Base-by-base conservation (phyloP, 441 rosid genomes). In the Gossypium gossypioides region DNA sequence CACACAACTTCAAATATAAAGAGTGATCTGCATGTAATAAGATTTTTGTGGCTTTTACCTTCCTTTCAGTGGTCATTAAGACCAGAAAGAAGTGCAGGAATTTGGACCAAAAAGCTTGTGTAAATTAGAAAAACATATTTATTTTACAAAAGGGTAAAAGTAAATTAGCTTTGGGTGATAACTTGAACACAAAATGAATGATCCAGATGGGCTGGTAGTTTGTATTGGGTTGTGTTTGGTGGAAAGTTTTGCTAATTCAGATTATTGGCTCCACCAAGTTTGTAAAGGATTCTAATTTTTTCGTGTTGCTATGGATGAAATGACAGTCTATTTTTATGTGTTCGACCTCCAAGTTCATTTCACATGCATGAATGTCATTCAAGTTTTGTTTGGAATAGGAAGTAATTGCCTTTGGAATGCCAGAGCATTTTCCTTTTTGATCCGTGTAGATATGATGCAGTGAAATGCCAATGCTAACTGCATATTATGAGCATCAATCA, bases 191-290 rank as follows among this genome's bases (percentile, higher is more conserved):
- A 51, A 68, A 40, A 19, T 59, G 71, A 55, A 68, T 18, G 59
- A 65, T 69, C 51, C 6, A 22, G 13, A 44, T 19, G 32, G 57
- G 59, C 46, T 22, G 75, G 59, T 24, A 64, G 50, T 71, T 64
- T 64, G 75, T 68, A 52, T 21, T 24, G 18, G 27, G 50, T 16
- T 75, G 65, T 73, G 22, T 59, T 63, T 60, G 40, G 32, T 77
- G 73, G 51, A 65, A 29, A 58, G 54, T 69, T 71, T 67, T 61
- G 72, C 60, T n/a, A 50, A 73, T 55, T 74, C 74, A 27, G 67
- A 69, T 71, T 48, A 63, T 57, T 71, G 59, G 63, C 18, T 25
- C 16, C 3, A 13, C 25, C 63, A 58, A 25, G 63, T 58, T 58
- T 25, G 16, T 56, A 18, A 55, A 68, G 64, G 24, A 61, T 69